These are phyloP conservation scores for Macaranga tanarius DNA, from an alignment of 441 rosid species.

Conservation along the genomic window DNA sequence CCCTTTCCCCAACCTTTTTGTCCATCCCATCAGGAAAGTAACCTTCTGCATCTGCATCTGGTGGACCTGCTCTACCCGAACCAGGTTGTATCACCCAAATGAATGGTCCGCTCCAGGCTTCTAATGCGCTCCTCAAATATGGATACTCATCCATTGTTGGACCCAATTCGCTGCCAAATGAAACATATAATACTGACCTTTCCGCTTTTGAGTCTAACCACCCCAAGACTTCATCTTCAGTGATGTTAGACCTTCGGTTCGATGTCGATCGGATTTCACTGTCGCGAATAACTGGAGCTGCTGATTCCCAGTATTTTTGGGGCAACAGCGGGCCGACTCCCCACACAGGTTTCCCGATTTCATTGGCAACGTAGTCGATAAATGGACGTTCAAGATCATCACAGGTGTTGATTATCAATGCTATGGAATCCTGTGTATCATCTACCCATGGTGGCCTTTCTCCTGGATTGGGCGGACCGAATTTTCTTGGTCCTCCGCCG, in stretches of 20 bases:
- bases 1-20: conserved; percentile 26
- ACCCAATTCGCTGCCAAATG: conserved; percentile 52
- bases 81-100: conserved; percentile 47
- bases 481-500: conserved; percentile 1
- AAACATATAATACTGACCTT: conserved; percentile 44
- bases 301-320: neutral
- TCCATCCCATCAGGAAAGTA: conserved; percentile 28
- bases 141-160: conserved; percentile 40
- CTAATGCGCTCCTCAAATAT: conserved; percentile 37
- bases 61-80: conserved; percentile 36
- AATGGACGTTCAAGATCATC: conserved; percentile 3
- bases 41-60: conserved; percentile 14
- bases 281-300: neutral
- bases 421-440: neutral
- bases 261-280: neutral
- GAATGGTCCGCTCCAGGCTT: conserved; percentile 37
- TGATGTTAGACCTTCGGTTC: neutral
- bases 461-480: neutral
- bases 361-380: neutral
- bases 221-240: neutral
- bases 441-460: neutral
- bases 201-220: conserved; percentile 36
- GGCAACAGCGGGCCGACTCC: conserved; percentile 6
- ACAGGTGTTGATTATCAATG: neutral
- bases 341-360: neutral